Percentiles rank a stretch among this genome's conserved stretches.
phyloP scores from a whole-genome alignment of 345 rosid genomes.

The Cardamine resedifolia region DNA sequence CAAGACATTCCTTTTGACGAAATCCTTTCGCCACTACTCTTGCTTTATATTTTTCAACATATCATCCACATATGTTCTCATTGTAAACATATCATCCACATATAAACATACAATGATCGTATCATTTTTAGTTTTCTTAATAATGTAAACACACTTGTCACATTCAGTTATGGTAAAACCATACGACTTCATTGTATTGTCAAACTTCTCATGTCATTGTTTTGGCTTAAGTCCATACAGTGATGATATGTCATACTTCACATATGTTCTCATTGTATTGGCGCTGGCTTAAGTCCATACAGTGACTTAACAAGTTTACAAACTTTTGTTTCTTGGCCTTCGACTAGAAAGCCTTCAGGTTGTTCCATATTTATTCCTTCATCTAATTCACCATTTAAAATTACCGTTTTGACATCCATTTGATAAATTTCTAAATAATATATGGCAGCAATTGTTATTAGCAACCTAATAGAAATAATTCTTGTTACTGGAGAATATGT shows the following conservation, averaged over 20 bases:
- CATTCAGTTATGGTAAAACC: background rate
- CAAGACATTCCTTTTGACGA: too few relatives aligned
- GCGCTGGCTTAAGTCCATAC: background rate
- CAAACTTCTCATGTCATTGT: background rate
- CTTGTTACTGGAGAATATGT: too few relatives aligned
- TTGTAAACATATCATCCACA: too few relatives aligned
- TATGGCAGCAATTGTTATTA: background rate
- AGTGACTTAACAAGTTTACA: background rate
- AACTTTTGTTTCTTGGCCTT: background rate
- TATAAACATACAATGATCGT: slow-evolving; percentile 2
- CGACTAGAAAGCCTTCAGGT: background rate
- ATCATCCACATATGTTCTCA: too few relatives aligned
- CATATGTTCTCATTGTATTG: background rate
- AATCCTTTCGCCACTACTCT: too few relatives aligned
- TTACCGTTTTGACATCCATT: background rate
- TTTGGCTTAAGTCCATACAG: too few relatives aligned
- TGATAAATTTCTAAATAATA: slow-evolving; percentile 1
- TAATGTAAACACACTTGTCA: background rate
- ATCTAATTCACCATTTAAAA: background rate
- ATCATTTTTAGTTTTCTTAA: background rate
- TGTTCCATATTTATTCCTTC: background rate
- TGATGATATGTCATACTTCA: background rate
- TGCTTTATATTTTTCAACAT: too few relatives aligned
- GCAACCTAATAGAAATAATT: too few relatives aligned
- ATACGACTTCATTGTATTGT: background rate